Evolutionary conservation across 768 basidiomycete species (phyloP).

Genomic region (Cubamyces lactineus): DNA sequence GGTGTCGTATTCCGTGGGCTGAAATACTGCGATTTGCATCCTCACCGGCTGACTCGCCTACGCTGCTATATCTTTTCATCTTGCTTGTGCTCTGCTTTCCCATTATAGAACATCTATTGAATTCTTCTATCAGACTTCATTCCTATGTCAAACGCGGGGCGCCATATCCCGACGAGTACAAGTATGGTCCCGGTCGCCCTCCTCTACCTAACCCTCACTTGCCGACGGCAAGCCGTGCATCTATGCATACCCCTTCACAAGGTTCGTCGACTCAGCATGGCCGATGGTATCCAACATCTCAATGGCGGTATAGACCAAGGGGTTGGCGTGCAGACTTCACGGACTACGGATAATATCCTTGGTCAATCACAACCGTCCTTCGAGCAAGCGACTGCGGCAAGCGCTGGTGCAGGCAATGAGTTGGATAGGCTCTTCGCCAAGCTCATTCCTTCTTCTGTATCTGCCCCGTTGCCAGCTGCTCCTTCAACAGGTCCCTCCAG

Average conservation of each 20-base stretch:
- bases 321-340: background rate
- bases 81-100: background rate
- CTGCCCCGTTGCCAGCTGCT: conserved; percentile 18
- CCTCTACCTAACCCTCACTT: conserved; percentile 57
- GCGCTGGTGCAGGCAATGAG: conserved; percentile 35
- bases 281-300: background rate
- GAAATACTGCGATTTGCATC: background rate
- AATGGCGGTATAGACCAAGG: background rate
- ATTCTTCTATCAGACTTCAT: conserved; percentile 50
- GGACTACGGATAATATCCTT: background rate
- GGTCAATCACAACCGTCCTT: background rate
- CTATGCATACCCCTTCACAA: conserved; percentile 7
- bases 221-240: conserved; percentile 24
- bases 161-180: conserved; percentile 72
- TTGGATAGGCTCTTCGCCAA: conserved; percentile 51
- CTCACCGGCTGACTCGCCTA: too few relatives aligned
- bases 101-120: background rate
- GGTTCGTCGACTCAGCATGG: background rate
- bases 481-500: conserved; percentile 24
- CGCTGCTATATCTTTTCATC: background rate
- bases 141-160: conserved; percentile 65
- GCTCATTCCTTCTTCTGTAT: conserved; percentile 33
- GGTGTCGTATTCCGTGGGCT: background rate
- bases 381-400: conserved; percentile 2
- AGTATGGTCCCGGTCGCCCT: conserved; percentile 67